Conservation (phyloP, 2,329 filamentous ascomycete species). For the Bipolaris zeicola region DNA sequence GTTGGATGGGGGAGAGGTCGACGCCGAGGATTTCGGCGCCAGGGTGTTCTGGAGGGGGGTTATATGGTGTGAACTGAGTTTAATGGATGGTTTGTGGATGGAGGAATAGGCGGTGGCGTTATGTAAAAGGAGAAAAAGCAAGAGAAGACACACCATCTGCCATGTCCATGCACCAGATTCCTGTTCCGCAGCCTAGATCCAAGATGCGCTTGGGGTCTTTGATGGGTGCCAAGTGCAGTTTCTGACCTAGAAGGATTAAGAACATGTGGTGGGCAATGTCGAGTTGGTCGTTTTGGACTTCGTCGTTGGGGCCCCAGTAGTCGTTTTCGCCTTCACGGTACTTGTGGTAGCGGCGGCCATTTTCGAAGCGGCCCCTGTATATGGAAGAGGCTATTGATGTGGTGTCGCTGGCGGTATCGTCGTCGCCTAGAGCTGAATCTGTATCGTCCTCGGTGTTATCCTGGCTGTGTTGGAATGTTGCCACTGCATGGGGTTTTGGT, state of each 20-base stretch:
- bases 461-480: neutral
- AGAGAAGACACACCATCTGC: constrained; percentile 20
- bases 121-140: neutral
- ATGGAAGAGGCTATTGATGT: constrained; percentile 41
- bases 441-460: constrained; percentile 20
- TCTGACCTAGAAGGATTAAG: constrained; percentile 27
- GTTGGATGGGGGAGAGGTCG: constrained; percentile 57
- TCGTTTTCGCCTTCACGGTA: constrained; percentile 40
- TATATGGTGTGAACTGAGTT: neutral
- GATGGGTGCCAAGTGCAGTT: constrained; percentile 33
- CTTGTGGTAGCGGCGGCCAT: constrained; percentile 43
- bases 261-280: constrained; percentile 40
- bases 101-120: neutral
- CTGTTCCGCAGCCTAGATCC: constrained; percentile 36
- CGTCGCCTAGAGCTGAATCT: constrained; percentile 25
- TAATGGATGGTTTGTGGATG: neutral
- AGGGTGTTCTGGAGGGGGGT: constrained; percentile 16
- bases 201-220: constrained; percentile 24
- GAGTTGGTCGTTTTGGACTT: constrained; percentile 35
- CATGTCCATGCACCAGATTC: constrained; percentile 40
- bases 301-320: constrained; percentile 42
- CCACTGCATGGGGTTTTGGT: neutral
- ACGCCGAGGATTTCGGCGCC: constrained; percentile 51
- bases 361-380: constrained; percentile 37
- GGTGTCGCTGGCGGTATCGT: constrained; percentile 30